phyloP scores from a whole-genome alignment of 2,329 filamentous ascomycete species.

The Colletotrichum caudatum region DNA sequence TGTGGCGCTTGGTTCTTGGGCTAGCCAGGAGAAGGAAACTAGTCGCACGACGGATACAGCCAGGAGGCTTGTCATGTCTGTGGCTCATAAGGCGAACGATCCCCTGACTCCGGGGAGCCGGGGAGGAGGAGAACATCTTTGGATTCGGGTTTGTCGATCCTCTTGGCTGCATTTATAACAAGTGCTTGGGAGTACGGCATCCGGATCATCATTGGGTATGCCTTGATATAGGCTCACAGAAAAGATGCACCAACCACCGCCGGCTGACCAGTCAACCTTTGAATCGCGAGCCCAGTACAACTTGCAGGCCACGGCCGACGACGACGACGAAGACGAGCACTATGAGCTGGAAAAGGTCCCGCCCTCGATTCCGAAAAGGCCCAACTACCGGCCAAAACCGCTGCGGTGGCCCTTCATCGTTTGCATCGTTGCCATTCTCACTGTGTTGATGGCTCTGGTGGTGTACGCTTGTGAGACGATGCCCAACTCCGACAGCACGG shows the following conservation, averaged over 20 bases:
- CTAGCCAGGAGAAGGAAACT: neutral
- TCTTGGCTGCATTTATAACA: neutral
- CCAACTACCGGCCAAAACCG: slow-evolving; percentile 50
- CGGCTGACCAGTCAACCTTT: slow-evolving; percentile 44
- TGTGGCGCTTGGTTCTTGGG: neutral
- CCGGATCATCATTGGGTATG: neutral
- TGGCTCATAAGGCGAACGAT: slow-evolving; percentile 22
- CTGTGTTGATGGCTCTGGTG: slow-evolving; percentile 47
- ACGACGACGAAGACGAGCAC: slow-evolving; percentile 45
- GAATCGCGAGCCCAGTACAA: slow-evolving; percentile 50
- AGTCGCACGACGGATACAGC: neutral
- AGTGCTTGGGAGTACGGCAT: neutral
- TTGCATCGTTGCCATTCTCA: slow-evolving; percentile 45
- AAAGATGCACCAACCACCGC: slow-evolving; percentile 30
- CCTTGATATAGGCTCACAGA: neutral
- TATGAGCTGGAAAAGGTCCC: neutral
- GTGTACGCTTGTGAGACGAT: slow-evolving; percentile 47
- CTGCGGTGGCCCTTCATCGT: slow-evolving; percentile 51
- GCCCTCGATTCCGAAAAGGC: slow-evolving; percentile 14
- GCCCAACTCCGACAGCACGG: slow-evolving; percentile 49
- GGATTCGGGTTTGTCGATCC: too few relatives aligned
- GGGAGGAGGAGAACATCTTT: neutral
- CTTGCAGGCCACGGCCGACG: slow-evolving; percentile 45
- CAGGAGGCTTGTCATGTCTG: neutral
- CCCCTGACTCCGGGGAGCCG: neutral